These are phyloP conservation scores for Schizophyllum commune DNA, from an alignment of 1,284 basidiomycete species.

Conservation along the genomic window DNA sequence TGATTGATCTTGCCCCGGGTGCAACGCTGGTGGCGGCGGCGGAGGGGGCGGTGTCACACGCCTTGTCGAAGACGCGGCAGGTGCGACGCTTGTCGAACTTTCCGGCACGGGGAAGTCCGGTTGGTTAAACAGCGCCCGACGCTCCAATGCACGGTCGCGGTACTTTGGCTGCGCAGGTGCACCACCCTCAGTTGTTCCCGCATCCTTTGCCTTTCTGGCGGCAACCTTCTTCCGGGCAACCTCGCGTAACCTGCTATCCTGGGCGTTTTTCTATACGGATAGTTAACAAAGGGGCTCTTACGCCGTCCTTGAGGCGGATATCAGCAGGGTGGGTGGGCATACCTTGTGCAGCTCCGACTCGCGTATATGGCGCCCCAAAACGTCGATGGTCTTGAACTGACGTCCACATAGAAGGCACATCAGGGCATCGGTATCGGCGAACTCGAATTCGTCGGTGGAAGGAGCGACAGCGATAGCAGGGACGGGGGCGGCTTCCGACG, in stretches of 20 bases:
- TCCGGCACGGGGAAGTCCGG: constrained; percentile 73
- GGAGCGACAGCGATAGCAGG: constrained; percentile 23
- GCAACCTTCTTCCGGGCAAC: constrained; percentile 66
- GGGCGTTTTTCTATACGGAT: constrained; percentile 67
- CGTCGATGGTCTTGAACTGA: constrained; percentile 83
- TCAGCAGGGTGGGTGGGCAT: not conserved
- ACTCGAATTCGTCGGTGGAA: constrained; percentile 61
- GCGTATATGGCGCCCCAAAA: constrained; percentile 79
- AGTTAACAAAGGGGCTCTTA: not conserved
- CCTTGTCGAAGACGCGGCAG: not conserved
- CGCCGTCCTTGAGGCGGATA: not conserved
- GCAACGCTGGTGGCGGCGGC: constrained; percentile 50
- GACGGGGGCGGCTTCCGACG: constrained; percentile 17
- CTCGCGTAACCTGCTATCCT: constrained; percentile 61
- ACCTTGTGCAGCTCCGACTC: constrained; percentile 92
- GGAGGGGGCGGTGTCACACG: constrained; percentile 40
- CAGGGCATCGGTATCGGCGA: constrained; percentile 61
- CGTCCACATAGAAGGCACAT: constrained; percentile 86
- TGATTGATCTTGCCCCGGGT: constrained; percentile 67
- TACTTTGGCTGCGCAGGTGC: constrained; percentile 60
- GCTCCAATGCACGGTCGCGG: constrained; percentile 85
- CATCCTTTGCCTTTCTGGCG: constrained; percentile 29
- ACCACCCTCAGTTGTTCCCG: not conserved
- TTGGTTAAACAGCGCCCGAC: constrained; percentile 83
- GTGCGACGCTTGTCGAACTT: constrained; percentile 21